Conservation (phyloP, 371 early-diverging fungal species). For the Mucor saturninus region DNA sequence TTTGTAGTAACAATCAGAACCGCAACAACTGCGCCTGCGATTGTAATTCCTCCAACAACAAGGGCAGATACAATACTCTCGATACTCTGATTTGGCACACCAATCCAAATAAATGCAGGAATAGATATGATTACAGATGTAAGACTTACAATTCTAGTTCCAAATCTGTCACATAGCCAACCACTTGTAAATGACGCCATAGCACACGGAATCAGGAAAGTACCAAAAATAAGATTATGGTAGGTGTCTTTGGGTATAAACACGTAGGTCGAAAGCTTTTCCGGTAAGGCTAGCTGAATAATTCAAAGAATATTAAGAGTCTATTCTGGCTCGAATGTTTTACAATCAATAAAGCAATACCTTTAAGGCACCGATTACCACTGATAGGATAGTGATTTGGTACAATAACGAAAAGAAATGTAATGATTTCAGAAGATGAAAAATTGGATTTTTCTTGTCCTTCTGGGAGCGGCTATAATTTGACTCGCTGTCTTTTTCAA, state of each 20-base stretch:
- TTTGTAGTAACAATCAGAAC: constrained; percentile 1
- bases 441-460: neutral
- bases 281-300: neutral
- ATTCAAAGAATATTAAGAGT: neutral
- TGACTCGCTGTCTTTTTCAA: constrained; percentile 6
- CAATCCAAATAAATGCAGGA: constrained; percentile 26
- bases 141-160: constrained; percentile 13
- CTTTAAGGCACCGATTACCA: constrained; percentile 13
- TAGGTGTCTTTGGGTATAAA: neutral
- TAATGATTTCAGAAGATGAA: neutral
- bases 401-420: constrained; percentile 10
- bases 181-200: constrained; percentile 4
- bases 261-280: neutral
- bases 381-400: neutral
- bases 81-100: constrained; percentile 17
- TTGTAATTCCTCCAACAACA: constrained; percentile 5
- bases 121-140: constrained; percentile 12
- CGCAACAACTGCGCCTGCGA: constrained; percentile 5
- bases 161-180: constrained; percentile 20
- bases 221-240: constrained; percentile 2
- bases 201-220: constrained; percentile 18
- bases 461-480: neutral
- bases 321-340: neutral
- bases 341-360: neutral
- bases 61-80: constrained; percentile 22